Percentiles rank a stretch among this genome's conserved stretches.
Conservation (phyloP, 208 protist genomes). For the Lotmaria passim region DNA sequence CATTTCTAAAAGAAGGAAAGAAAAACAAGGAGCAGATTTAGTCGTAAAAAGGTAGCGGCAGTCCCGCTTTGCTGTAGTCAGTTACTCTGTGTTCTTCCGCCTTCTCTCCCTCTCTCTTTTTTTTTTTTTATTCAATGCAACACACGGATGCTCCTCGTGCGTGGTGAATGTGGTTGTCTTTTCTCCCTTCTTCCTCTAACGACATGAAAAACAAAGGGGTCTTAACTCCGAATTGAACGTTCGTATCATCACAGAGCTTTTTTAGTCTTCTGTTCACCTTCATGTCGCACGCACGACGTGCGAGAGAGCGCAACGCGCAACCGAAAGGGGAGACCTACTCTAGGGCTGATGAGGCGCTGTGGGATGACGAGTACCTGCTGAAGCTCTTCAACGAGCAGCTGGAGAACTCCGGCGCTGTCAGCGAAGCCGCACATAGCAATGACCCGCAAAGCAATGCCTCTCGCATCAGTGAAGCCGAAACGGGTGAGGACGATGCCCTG, state of each 20-base stretch:
- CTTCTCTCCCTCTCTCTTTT: not conserved
- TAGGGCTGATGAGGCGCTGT: conserved; percentile 58
- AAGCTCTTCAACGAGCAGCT: conserved; percentile 79
- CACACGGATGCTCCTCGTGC: too few relatives aligned
- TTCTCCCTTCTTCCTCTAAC: not conserved
- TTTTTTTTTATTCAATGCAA: too few relatives aligned
- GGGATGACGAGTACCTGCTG: conserved; percentile 86
- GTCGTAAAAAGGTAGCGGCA: too few relatives aligned
- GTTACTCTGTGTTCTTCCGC: conserved; percentile 3
- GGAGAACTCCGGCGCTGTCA: conserved; percentile 29
- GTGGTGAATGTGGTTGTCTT: too few relatives aligned
- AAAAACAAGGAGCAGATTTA: too few relatives aligned
- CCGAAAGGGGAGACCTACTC: conserved; percentile 42
- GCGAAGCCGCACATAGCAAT: not conserved
- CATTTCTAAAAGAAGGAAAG: not conserved
- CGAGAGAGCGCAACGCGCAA: conserved; percentile 16
- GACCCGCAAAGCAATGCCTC: not conserved
- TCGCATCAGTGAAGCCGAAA: not conserved
- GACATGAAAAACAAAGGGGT: too few relatives aligned
- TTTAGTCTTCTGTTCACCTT: not conserved
- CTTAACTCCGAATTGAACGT: too few relatives aligned
- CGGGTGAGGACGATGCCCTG: not conserved
- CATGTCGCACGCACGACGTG: not conserved
- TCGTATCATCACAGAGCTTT: too few relatives aligned
- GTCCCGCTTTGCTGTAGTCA: too few relatives aligned